Conservation (phyloP, 2,329 filamentous ascomycete species). For the Neonectria ditissima region DNA sequence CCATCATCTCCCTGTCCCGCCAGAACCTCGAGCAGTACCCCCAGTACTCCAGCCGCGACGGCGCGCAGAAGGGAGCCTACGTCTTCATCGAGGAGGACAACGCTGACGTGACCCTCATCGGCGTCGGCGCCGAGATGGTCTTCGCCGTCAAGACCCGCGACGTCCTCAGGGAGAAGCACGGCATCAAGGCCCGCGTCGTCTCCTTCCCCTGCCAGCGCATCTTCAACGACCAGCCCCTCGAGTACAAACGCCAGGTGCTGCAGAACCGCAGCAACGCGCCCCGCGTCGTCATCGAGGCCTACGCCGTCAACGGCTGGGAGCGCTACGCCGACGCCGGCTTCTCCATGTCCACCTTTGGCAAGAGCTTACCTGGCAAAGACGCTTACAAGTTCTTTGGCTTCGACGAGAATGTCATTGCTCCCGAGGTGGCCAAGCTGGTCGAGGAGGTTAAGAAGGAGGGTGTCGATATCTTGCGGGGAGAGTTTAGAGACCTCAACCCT, state of each 20-base stretch:
- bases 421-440: constrained; percentile 50
- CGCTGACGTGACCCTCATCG: constrained; percentile 59
- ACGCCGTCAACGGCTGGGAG: constrained; percentile 69
- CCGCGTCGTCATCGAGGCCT: constrained; percentile 70
- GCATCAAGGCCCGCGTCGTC: constrained; percentile 54
- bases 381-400: constrained; percentile 69
- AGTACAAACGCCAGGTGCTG: constrained; percentile 61
- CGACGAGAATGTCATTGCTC: constrained; percentile 57
- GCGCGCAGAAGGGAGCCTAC: constrained; percentile 59
- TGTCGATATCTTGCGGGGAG: constrained; percentile 46
- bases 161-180: constrained; percentile 53
- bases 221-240: constrained; percentile 56
- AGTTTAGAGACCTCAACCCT: constrained; percentile 48
- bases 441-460: constrained; percentile 46
- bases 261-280: constrained; percentile 57
- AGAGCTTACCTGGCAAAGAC: constrained; percentile 65
- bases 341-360: constrained; percentile 66
- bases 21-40: constrained; percentile 57
- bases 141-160: constrained; percentile 50
- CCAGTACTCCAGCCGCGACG: constrained; percentile 53
- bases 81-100: constrained; percentile 56
- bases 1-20: constrained; percentile 62
- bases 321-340: constrained; percentile 68
- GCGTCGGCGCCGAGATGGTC: constrained; percentile 52
- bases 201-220: constrained; percentile 60